Evolutionary conservation across 2,329 filamentous ascomycete genomes (phyloP).

Genomic region (Zopfia rhizophila): DNA sequence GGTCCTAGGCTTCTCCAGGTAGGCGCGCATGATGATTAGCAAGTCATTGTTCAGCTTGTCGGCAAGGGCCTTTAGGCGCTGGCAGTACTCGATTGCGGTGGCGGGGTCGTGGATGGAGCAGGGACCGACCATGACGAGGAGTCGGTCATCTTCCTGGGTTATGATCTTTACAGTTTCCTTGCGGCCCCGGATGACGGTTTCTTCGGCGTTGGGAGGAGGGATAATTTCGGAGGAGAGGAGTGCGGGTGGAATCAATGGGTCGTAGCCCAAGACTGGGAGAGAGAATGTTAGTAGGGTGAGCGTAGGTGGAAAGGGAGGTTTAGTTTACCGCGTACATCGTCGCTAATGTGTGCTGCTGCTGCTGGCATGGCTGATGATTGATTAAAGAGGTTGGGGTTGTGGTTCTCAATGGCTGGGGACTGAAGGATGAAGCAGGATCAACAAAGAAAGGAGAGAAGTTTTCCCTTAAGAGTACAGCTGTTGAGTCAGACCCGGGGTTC

Average conservation of each 20-base stretch:
- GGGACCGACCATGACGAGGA: constrained; percentile 93
- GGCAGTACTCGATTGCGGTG: constrained; percentile 87
- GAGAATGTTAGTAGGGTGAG: constrained; percentile 23
- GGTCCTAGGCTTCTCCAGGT: constrained; percentile 98
- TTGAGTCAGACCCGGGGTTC: no score
- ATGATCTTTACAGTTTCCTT: constrained; percentile 78
- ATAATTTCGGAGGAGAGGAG: constrained; percentile 89
- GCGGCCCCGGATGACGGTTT: constrained; percentile 77
- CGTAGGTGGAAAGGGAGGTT: constrained; percentile 8
- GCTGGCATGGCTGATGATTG: background rate
- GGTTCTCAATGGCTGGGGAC: background rate
- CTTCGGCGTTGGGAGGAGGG: constrained; percentile 66
- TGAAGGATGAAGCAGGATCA: no score
- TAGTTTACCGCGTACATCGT: constrained; percentile 63
- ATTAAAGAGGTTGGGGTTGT: background rate
- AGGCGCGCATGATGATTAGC: constrained; percentile 95
- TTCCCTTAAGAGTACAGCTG: no score
- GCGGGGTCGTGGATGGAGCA: constrained; percentile 97
- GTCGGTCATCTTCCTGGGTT: constrained; percentile 81
- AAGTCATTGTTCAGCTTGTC: constrained; percentile 85
- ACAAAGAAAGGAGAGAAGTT: no score
- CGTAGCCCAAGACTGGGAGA: constrained; percentile 83
- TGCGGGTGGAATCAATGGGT: constrained; percentile 89
- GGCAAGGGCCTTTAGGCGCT: constrained; percentile 78
- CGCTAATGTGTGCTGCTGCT: constrained; percentile 45